phyloP scores from a whole-genome alignment of 192 early-diverging fungal species.

The Entomortierella parvispora region DNA sequence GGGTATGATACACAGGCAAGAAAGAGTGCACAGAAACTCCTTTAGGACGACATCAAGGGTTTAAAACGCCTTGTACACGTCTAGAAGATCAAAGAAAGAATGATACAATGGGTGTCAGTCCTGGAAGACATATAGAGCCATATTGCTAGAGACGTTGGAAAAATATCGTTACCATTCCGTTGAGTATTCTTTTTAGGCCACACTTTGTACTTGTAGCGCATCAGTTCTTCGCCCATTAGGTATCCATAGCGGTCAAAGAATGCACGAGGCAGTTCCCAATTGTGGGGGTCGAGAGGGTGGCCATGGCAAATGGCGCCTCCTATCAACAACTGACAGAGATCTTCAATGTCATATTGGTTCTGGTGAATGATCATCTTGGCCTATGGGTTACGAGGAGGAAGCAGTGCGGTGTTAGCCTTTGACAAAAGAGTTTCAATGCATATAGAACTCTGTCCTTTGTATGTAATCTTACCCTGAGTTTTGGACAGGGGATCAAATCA shows the following conservation, averaged over 20 bases:
- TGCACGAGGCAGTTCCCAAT: slow-evolving; percentile 53
- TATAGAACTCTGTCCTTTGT: too few relatives aligned
- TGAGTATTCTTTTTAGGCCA: slow-evolving; percentile 45
- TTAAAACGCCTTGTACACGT: too few relatives aligned
- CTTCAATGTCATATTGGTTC: slow-evolving; percentile 48
- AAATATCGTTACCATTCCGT: slow-evolving; percentile 19
- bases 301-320: slow-evolving; percentile 55
- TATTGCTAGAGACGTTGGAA: too few relatives aligned
- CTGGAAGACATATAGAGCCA: neutral
- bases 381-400: too few relatives aligned
- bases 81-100: too few relatives aligned
- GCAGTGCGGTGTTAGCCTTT: too few relatives aligned
- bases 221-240: slow-evolving; percentile 48
- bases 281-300: slow-evolving; percentile 50
- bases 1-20: slow-evolving; percentile 29
- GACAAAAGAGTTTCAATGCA: too few relatives aligned
- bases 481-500: slow-evolving; percentile 55
- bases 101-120: neutral
- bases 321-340: slow-evolving; percentile 52
- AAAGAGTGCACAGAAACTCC: slow-evolving; percentile 3
- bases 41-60: too few relatives aligned
- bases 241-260: slow-evolving; percentile 56
- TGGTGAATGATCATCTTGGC: slow-evolving; percentile 55
- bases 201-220: slow-evolving; percentile 52
- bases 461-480: slow-evolving; percentile 16